A percentile compares a stretch with the other conserved stretches of the same genome.
These are phyloP conservation scores for Zea luxurians DNA, from an alignment of 176 grass and related monocot species.

Conservation along the genomic window DNA sequence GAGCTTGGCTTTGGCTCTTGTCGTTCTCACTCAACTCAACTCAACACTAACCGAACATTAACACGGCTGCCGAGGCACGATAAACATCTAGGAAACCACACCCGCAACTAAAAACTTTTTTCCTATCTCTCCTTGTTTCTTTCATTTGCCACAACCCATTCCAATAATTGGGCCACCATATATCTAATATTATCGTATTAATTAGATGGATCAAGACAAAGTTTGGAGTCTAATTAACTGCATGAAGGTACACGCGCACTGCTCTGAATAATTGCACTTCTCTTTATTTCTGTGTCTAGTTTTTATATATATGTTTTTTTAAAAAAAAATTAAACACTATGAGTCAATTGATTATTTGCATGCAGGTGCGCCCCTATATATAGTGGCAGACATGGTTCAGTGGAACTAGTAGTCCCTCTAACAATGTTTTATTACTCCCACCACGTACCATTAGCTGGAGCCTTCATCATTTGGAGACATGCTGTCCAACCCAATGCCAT, in stretches of 20 bases:
- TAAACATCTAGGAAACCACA: conserved; percentile 18
- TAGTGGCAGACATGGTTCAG: conserved; percentile 56
- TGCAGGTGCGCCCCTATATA: conserved; percentile 21
- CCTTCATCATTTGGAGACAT: conserved; percentile 46
- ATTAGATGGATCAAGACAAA: conserved; percentile 31
- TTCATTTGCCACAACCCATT: conserved; percentile 15
- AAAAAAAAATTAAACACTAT: not conserved
- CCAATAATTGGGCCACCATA: conserved; percentile 42
- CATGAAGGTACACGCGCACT: not conserved
- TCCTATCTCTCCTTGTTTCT: conserved; percentile 1
- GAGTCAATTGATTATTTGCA: conserved; percentile 39
- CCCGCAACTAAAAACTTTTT: not conserved
- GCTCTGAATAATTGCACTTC: conserved; percentile 20
- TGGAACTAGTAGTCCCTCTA: conserved; percentile 53
- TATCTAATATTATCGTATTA: conserved; percentile 5
- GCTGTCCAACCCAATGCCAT: conserved; percentile 15
- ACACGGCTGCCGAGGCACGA: conserved; percentile 5
- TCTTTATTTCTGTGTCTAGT: conserved; percentile 30
- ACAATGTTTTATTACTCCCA: conserved; percentile 39
- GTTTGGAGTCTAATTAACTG: conserved; percentile 35
- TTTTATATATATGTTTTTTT: too few species aligned
- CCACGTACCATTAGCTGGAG: conserved; percentile 42
- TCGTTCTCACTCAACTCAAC: conserved; percentile 37
- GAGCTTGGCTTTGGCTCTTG: conserved; percentile 27
- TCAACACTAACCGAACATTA: conserved; percentile 7